These are phyloP conservation scores for Podospora pseudopauciseta DNA, from an alignment of 495 filamentous ascomycete genomes.

Conservation along the genomic window DNA sequence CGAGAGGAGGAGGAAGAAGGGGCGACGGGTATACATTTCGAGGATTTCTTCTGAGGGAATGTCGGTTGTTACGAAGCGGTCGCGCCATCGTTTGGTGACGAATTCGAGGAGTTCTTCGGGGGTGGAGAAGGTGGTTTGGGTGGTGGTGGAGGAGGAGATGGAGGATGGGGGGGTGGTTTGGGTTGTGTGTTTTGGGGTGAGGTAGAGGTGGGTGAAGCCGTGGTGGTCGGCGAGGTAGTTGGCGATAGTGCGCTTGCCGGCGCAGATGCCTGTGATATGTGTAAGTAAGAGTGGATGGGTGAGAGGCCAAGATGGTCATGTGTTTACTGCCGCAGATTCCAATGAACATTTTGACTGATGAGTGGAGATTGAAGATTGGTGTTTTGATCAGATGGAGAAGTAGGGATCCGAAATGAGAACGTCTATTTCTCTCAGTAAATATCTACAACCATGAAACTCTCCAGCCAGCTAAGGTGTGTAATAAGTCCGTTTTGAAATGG, in stretches of 20 bases:
- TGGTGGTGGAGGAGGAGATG: constrained; percentile 7
- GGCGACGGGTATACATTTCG: constrained; percentile 69
- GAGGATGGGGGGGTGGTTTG: not conserved
- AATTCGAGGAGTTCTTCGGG: constrained; percentile 69
- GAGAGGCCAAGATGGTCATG: constrained; percentile 13
- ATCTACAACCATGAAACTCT: not conserved
- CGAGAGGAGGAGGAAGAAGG: constrained; percentile 89
- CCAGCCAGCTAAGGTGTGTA: not conserved
- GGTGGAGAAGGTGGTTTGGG: constrained; percentile 49
- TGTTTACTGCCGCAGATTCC: constrained; percentile 82
- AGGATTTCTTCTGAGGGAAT: constrained; percentile 65
- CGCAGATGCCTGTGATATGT: constrained; percentile 66
- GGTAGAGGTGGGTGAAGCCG: constrained; percentile 61
- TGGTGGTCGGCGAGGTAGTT: constrained; percentile 74
- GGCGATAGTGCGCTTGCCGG: constrained; percentile 83
- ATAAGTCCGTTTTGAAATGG: not conserved
- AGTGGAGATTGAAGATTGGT: not conserved
- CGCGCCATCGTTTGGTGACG: constrained; percentile 79
- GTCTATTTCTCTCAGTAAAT: not conserved
- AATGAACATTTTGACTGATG: constrained; percentile 67
- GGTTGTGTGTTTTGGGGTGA: not conserved
- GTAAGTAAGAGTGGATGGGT: constrained; percentile 19
- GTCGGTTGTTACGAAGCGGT: constrained; percentile 78
- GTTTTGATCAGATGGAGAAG: not conserved
- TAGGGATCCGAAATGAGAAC: not conserved